Percentiles rank a stretch among this genome's conserved stretches.
These are phyloP conservation scores for Starmerella powellii DNA, from an alignment of 805 yeast species.

Conservation along the genomic window DNA sequence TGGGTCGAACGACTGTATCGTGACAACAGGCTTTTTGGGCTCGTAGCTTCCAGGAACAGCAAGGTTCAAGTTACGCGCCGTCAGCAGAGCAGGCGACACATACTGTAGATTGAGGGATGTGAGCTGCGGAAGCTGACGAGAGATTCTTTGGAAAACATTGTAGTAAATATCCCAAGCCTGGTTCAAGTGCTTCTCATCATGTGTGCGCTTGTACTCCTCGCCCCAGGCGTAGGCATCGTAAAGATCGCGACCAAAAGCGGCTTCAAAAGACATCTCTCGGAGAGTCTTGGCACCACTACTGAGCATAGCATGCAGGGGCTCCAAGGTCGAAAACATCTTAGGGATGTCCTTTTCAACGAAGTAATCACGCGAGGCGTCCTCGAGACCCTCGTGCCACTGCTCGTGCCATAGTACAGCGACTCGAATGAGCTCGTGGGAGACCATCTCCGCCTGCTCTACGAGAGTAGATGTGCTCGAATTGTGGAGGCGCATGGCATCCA, in stretches of 20 bases:
- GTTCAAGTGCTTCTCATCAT: slow-evolving; percentile 75
- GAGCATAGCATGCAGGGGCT: slow-evolving; percentile 76
- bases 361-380: slow-evolving; percentile 86
- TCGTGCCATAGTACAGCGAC: slow-evolving; percentile 97
- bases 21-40: slow-evolving; percentile 67
- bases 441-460: slow-evolving; percentile 86
- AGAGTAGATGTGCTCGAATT: slow-evolving; percentile 44
- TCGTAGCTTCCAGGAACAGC: slow-evolving; percentile 92
- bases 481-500: slow-evolving; percentile 84
- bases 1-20: slow-evolving; percentile 68
- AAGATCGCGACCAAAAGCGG: slow-evolving; percentile 85
- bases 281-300: slow-evolving; percentile 80
- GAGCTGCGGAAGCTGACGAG: slow-evolving; percentile 77
- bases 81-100: slow-evolving; percentile 80
- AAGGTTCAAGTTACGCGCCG: slow-evolving; percentile 64
- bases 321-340: slow-evolving; percentile 82
- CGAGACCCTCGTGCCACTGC: slow-evolving; percentile 94
- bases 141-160: slow-evolving; percentile 81
- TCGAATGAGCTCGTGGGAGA: slow-evolving; percentile 83
- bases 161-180: slow-evolving; percentile 98
- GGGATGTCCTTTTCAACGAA: slow-evolving; percentile 92
- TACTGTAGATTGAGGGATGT: slow-evolving; percentile 80
- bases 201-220: slow-evolving; percentile 67
- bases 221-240: slow-evolving; percentile 93
- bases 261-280: slow-evolving; percentile 83